phyloP scores from a whole-genome alignment of 345 rosid species.

The Brassica rapa region DNA sequence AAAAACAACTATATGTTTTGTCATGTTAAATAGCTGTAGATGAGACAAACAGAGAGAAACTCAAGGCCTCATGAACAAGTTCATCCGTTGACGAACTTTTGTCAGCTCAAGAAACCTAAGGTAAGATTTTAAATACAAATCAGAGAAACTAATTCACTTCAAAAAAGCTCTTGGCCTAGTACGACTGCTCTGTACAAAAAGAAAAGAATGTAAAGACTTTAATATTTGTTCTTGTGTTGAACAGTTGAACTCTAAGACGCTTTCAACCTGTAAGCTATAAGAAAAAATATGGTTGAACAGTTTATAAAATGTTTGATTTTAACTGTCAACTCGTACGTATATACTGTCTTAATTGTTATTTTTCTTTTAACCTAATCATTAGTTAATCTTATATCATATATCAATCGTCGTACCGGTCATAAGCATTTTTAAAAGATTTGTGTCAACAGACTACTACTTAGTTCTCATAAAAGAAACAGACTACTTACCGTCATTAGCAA shows the following conservation, averaged over 20 bases:
- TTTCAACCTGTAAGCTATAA: not conserved
- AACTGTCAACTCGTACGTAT: not conserved
- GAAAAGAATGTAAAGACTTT: conserved; percentile 11
- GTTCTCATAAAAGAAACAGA: too few relatives aligned
- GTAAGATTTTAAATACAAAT: conserved; percentile 36
- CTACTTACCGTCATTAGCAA: too few relatives aligned
- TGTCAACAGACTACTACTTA: too few relatives aligned
- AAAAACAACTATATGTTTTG: not conserved
- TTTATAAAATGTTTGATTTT: not conserved
- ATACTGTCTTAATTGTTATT: too few relatives aligned
- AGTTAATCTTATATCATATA: too few relatives aligned
- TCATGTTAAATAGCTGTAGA: conserved; percentile 36
- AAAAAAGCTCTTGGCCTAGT: conserved; percentile 72
- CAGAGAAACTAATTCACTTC: not conserved
- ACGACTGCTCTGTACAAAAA: not conserved
- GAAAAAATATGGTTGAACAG: not conserved
- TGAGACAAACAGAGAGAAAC: conserved; percentile 50
- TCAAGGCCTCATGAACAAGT: conserved; percentile 61
- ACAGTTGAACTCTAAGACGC: not conserved
- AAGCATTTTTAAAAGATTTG: too few relatives aligned
- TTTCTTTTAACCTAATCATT: too few relatives aligned
- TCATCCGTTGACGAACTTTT: conserved; percentile 63
- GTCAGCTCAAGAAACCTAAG: conserved; percentile 83
- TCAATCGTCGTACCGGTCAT: too few relatives aligned
- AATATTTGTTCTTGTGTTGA: not conserved